Evolutionary conservation across 345 rosid species (phyloP).

Genomic region (Linum usitatissimum): DNA sequence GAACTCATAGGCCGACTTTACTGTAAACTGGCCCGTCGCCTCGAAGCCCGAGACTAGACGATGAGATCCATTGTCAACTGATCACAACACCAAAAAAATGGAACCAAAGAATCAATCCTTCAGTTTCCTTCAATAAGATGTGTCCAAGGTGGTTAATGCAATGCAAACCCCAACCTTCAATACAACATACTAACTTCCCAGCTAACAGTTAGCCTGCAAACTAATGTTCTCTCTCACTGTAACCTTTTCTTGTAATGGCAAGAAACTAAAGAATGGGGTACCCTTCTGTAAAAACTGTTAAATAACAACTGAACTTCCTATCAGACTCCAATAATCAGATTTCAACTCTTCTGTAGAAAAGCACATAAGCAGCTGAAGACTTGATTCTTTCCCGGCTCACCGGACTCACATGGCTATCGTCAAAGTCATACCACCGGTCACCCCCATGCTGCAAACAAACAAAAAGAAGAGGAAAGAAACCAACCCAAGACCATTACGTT

Average conservation of each 20-base stretch:
- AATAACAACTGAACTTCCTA: constrained; percentile 2
- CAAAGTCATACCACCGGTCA: constrained; percentile 85
- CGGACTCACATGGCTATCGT: constrained; percentile 69
- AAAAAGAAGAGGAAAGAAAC: constrained; percentile 4
- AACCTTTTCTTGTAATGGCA: constrained; percentile 10
- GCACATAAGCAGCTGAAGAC: constrained; percentile 90
- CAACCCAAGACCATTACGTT: too few relatives aligned
- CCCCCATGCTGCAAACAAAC: constrained; percentile 63
- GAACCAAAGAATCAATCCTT: too few relatives aligned
- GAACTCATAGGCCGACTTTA: too few relatives aligned
- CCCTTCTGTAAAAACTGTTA: constrained; percentile 1
- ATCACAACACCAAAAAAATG: too few relatives aligned
- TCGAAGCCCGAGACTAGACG: too few relatives aligned
- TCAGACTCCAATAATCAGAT: constrained; percentile 6
- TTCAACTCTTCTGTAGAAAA: constrained; percentile 86
- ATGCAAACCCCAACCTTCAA: too few relatives aligned
- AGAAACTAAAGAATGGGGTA: constrained; percentile 23
- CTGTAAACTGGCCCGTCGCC: too few relatives aligned
- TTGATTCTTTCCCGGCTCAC: constrained; percentile 76
- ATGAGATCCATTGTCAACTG: too few relatives aligned
- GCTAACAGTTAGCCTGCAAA: not conserved
- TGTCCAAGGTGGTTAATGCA: too few relatives aligned
- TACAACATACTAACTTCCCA: too few relatives aligned
- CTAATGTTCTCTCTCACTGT: not conserved
- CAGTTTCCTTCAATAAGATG: too few relatives aligned